Percentiles rank a stretch among this genome's conserved stretches.
These are phyloP conservation scores for Roridomyces roridus DNA, from an alignment of 768 basidiomycete genomes.

Conservation along the genomic window DNA sequence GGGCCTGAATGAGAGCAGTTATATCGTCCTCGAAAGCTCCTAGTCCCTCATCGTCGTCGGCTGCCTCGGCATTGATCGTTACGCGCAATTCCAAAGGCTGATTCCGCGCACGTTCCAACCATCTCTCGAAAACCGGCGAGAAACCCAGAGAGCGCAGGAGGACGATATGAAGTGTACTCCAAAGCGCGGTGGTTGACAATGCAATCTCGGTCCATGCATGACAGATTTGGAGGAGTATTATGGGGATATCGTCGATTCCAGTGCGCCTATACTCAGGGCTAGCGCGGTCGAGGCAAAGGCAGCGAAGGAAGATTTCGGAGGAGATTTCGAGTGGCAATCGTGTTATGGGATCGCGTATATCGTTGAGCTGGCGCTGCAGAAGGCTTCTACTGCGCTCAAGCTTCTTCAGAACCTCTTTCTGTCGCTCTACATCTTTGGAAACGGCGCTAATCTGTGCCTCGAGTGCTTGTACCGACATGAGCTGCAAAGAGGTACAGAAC, in stretches of 20 bases:
- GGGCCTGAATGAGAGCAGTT: no score
- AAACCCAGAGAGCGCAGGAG: neutral
- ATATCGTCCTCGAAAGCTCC: no score
- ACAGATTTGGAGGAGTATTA: neutral
- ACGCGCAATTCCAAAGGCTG: no score
- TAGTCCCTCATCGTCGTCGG: no score
- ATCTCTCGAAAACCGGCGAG: neutral
- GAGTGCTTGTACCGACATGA: no score
- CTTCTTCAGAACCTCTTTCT: no score
- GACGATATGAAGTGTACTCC: neutral
- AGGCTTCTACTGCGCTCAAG: neutral
- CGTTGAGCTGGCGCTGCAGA: neutral
- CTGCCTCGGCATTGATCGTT: no score
- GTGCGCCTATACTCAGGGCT: no score
- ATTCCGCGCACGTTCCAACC: neutral
- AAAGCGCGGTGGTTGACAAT: neutral
- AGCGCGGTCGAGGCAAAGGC: neutral
- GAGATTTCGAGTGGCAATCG: constrained; percentile 4
- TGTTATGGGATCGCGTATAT: neutral
- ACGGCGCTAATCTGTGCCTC: no score
- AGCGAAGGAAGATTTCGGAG: neutral
- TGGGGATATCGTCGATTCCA: neutral
- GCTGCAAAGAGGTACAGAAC: no score
- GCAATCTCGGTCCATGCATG: neutral
- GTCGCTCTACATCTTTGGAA: no score